phyloP scores from a whole-genome alignment of 2,329 filamentous ascomycete genomes.

The Aspergillus sp. region DNA sequence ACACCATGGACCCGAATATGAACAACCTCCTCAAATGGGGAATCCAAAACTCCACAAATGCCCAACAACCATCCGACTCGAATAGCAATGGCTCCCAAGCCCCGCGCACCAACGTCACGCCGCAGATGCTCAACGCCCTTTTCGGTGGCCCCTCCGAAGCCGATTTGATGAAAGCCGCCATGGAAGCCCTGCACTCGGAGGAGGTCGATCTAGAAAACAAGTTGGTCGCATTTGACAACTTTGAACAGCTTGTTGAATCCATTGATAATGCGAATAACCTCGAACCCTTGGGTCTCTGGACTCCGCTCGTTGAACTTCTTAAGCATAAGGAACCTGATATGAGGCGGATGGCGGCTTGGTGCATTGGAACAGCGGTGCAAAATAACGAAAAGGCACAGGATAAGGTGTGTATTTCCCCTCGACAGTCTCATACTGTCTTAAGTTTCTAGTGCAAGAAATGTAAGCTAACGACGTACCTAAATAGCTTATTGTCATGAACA shows the following conservation, averaged over 20 bases:
- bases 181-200: conserved; percentile 70
- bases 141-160: conserved; percentile 86
- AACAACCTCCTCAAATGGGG: conserved; percentile 81
- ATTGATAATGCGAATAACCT: conserved; percentile 98
- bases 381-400: conserved; percentile 90
- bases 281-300: conserved; percentile 75
- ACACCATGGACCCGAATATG: conserved; percentile 61
- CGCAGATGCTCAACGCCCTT: conserved; percentile 70
- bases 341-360: conserved; percentile 88
- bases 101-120: conserved; percentile 54
- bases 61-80: conserved; percentile 32
- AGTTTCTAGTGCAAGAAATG: too few relatives aligned
- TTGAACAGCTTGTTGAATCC: conserved; percentile 86
- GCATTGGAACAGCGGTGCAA: conserved; percentile 89
- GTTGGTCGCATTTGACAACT: conserved; percentile 86
- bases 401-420: conserved; percentile 45
- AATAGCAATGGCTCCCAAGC: conserved; percentile 31
- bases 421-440: too few relatives aligned
- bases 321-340: conserved; percentile 68
- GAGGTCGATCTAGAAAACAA: conserved; percentile 72
- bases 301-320: conserved; percentile 72
- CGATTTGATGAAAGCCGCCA: conserved; percentile 83
- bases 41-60: conserved; percentile 59
- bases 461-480: background rate
- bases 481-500: conserved; percentile 60